Percentiles rank a stretch among this genome's conserved stretches.
These are phyloP conservation scores for Sporobolomyces pararoseus DNA, from an alignment of 768 basidiomycete species.

Conservation along the genomic window DNA sequence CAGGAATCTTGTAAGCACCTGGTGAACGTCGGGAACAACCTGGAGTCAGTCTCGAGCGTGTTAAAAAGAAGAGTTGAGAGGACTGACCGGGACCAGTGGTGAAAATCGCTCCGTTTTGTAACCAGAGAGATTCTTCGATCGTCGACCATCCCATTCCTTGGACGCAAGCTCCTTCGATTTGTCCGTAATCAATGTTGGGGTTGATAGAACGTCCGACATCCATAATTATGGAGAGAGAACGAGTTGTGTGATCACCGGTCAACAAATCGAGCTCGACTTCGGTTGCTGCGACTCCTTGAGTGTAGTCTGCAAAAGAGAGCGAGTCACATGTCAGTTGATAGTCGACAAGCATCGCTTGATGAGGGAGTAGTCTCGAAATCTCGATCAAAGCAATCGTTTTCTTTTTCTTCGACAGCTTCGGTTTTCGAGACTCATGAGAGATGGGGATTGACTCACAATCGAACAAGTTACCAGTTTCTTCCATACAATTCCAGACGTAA, in stretches of 20 bases:
- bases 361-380: too few species aligned
- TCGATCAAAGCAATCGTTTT: too few species aligned
- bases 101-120: conserved; percentile 43
- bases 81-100: conserved; percentile 41
- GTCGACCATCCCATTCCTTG: conserved; percentile 42
- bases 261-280: conserved; percentile 46
- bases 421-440: not conserved
- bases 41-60: not conserved
- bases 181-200: conserved; percentile 45
- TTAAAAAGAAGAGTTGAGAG: not conserved
- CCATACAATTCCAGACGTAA: conserved; percentile 33
- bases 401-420: too few species aligned
- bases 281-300: conserved; percentile 36
- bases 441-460: conserved; percentile 21
- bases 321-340: rapidly evolving
- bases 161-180: conserved; percentile 44
- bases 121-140: conserved; percentile 43
- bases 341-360: too few species aligned
- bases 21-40: not conserved
- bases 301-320: conserved; percentile 38
- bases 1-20: conserved; percentile 43
- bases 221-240: conserved; percentile 35
- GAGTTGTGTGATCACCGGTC: conserved; percentile 43
- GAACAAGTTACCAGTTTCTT: conserved; percentile 21
- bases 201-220: conserved; percentile 43